Evolutionary conservation across 306 rosid genomes (phyloP), one percentile per base, ranked within the genome.

Genomic region (Quercus variabilis): DNA sequence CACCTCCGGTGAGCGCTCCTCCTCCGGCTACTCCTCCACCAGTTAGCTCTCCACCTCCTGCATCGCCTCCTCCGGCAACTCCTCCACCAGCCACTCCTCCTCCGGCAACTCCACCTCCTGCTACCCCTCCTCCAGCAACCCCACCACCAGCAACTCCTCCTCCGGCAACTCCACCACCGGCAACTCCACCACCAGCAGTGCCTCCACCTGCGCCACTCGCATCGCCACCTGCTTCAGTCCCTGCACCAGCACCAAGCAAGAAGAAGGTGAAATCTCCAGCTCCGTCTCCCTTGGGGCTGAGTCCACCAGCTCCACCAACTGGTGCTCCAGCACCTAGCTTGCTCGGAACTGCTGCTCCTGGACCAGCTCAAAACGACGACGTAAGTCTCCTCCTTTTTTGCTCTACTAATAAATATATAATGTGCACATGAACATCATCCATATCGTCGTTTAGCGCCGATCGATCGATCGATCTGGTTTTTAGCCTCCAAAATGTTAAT

Each of bases 251-350:
- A 51, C 94, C 98, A 1, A 75, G 80, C 63, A 82, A 81, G 74
- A 80, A 84, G 84, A 76, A 79, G 77, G 19, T 10, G 6, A 82
- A 56, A 3, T 83, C 92, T 76, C 89, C 90, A 0, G 85, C 94
- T 12, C 92, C 90, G 15, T 88, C 91, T 0, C 79, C 86, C 68
- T n/a, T 79, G 41, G 76, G 80, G 8, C 86, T 85, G 33, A 79
- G 86, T 73, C 80, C 90, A 1, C 86, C 97, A 0, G 77, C 83
- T 0, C 85, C 94, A 0, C 81, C 92, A 1, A 33, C 63, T 0
- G 89, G 63, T 25, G 94, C 97, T 30, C 97, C 98, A 2, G 89
- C 85, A 43, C 97, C 98, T 3, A 72, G 88, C 59, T 81, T 76
- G 33, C 54, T 49, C 54, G 74, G 15, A 56, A 12, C 81, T 2